Evolutionary conservation across 2,329 filamentous ascomycete species (phyloP).

Genomic region (Neurospora sp.): DNA sequence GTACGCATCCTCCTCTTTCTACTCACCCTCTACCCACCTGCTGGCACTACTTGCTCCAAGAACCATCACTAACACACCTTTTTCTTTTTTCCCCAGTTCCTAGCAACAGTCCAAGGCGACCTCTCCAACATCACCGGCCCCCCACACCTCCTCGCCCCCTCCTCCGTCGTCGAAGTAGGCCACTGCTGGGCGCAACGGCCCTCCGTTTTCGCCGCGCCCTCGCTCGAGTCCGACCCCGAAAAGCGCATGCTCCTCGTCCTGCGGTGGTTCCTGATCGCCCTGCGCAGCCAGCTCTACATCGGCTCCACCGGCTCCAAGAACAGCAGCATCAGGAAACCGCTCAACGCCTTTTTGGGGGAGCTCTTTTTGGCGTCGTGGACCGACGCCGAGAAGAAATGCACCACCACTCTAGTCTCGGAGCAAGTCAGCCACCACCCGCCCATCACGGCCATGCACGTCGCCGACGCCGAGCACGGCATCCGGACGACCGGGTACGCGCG

Average conservation of each 20-base stretch:
- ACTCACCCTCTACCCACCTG: not conserved
- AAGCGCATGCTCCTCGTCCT: conserved; percentile 36
- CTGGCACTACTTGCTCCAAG: not conserved
- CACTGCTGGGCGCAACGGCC: conserved; percentile 41
- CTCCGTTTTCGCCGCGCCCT: conserved; percentile 35
- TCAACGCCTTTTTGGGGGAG: conserved; percentile 44
- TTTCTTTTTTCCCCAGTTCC: conserved; percentile 17
- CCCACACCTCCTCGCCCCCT: conserved; percentile 37
- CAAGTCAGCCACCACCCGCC: conserved; percentile 46
- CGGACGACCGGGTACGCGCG: conserved; percentile 40
- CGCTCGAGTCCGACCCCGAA: conserved; percentile 31
- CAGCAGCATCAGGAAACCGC: conserved; percentile 41
- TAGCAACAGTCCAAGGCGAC: conserved; percentile 34
- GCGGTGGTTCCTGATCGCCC: conserved; percentile 36
- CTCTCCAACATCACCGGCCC: conserved; percentile 43
- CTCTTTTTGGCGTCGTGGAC: conserved; percentile 35
- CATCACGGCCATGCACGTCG: conserved; percentile 42
- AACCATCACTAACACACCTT: conserved; percentile 1
- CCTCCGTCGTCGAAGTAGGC: conserved; percentile 41
- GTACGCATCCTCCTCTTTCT: conserved; percentile 10
- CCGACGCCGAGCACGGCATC: conserved; percentile 32
- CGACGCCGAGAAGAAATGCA: conserved; percentile 18
- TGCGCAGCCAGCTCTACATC: conserved; percentile 38
- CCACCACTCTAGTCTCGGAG: conserved; percentile 30
- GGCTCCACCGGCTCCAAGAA: conserved; percentile 25